Conservation (phyloP, 768 basidiomycete genomes). For the Cantharellus anzutake region DNA sequence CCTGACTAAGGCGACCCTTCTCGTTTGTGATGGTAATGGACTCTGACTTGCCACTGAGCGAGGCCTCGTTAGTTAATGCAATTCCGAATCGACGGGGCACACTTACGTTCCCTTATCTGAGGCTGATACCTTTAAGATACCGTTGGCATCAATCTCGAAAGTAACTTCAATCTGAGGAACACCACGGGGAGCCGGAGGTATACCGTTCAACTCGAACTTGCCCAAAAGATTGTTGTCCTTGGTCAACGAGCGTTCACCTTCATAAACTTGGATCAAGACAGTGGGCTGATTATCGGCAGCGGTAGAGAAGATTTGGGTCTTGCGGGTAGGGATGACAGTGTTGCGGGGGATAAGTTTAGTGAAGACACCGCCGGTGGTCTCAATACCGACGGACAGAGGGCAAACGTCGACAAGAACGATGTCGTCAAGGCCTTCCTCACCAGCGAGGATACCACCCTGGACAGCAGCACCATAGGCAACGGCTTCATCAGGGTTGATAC, state of each 20-base stretch:
- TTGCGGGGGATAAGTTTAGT: conserved; percentile 95
- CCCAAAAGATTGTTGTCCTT: conserved; percentile 98
- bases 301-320: conserved; percentile 82
- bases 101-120: conserved; percentile 86
- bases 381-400: conserved; percentile 95
- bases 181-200: conserved; percentile 90
- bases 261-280: conserved; percentile 91
- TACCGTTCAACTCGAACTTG: conserved; percentile 84
- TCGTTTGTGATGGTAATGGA: conserved; percentile 92
- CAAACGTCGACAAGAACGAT: conserved; percentile 92
- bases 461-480: conserved; percentile 98
- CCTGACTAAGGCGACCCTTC: conserved; percentile 75
- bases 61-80: not conserved
- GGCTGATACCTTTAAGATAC: conserved; percentile 87
- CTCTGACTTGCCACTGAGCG: conserved; percentile 54
- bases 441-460: conserved; percentile 94
- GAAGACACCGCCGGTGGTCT: conserved; percentile 93
- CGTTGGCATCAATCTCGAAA: conserved; percentile 89
- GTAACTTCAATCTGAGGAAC: conserved; percentile 95
- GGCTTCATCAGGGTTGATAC: conserved; percentile 98
- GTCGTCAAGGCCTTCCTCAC: conserved; percentile 77
- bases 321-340: conserved; percentile 95
- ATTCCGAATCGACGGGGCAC: not conserved
- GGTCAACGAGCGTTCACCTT: conserved; percentile 92
- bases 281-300: conserved; percentile 84